Evolutionary conservation across 1,284 basidiomycete species (phyloP).

Genomic region (Hemileia vastatrix): DNA sequence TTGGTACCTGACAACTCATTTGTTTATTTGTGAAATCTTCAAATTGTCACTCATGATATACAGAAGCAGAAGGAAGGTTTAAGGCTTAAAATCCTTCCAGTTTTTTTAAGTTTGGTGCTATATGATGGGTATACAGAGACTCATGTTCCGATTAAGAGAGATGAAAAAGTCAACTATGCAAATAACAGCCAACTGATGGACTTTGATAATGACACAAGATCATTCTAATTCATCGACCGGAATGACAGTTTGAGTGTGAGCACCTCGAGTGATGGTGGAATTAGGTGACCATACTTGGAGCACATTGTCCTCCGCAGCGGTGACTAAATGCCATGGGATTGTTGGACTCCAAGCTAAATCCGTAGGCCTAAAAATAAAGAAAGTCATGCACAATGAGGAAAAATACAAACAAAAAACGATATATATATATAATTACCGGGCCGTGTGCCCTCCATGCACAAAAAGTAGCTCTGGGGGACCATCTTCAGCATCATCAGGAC

Average conservation of each 20-base stretch:
- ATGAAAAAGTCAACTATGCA: no score
- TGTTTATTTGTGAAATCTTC: no score
- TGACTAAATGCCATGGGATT: slow-evolving; percentile 71
- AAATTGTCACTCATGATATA: no score
- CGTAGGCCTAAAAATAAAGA: slow-evolving; percentile 46
- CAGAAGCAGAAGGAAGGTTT: no score
- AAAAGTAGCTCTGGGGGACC: slow-evolving; percentile 87
- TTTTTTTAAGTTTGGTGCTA: no score
- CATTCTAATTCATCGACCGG: slow-evolving; percentile 54
- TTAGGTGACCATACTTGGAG: slow-evolving; percentile 82
- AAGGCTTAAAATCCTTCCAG: no score
- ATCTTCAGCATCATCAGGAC: slow-evolving; percentile 94
- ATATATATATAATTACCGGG: not conserved
- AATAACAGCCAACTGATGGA: no score
- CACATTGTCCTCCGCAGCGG: slow-evolving; percentile 74
- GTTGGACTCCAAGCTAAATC: slow-evolving; percentile 54
- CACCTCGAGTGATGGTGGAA: slow-evolving; percentile 66
- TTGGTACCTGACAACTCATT: no score
- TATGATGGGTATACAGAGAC: no score
- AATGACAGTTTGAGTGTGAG: slow-evolving; percentile 59
- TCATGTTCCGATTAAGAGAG: no score
- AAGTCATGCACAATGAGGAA: slow-evolving; percentile 47
- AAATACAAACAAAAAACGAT: not conserved
- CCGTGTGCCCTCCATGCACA: slow-evolving; percentile 58
- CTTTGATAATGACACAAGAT: no score